A percentile compares a stretch with the other conserved stretches of the same genome.
Conservation (phyloP, 164 flowering plant genomes). For the Vitis labrusca region DNA sequence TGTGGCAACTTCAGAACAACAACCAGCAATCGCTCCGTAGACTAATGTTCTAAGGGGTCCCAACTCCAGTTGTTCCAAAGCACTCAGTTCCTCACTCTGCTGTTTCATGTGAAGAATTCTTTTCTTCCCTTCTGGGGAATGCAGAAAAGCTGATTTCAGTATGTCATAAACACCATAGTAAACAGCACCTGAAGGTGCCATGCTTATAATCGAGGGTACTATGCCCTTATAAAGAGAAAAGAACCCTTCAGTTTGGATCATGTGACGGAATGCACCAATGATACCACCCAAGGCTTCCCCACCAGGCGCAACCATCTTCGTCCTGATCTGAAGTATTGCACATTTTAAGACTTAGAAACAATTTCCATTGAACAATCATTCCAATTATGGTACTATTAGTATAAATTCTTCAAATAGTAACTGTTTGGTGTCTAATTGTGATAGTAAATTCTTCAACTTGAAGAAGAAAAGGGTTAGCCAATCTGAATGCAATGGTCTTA, state of each 20-base stretch:
- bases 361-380: not conserved
- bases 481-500: no score
- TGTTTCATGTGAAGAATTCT: constrained; percentile 54
- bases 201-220: constrained; percentile 78
- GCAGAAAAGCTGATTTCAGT: constrained; percentile 80
- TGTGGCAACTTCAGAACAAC: constrained; percentile 93
- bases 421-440: no score
- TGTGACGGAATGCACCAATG: constrained; percentile 67
- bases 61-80: constrained; percentile 83
- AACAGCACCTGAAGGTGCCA: constrained; percentile 96
- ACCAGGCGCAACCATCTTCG: constrained; percentile 89
- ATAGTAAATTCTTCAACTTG: not conserved
- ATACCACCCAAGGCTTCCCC: constrained; percentile 94
- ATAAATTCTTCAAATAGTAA: no score
- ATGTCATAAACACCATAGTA: constrained; percentile 93
- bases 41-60: constrained; percentile 82
- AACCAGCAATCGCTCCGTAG: constrained; percentile 93
- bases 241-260: constrained; percentile 85
- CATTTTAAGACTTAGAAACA: not conserved
- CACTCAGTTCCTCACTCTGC: constrained; percentile 64
- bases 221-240: constrained; percentile 91
- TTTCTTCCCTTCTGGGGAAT: constrained; percentile 82
- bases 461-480: no score
- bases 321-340: constrained; percentile 59
- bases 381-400: no score